Conservation (phyloP, 176 grass and related monocot genomes). For the Bolboschoenus planiculmis region DNA sequence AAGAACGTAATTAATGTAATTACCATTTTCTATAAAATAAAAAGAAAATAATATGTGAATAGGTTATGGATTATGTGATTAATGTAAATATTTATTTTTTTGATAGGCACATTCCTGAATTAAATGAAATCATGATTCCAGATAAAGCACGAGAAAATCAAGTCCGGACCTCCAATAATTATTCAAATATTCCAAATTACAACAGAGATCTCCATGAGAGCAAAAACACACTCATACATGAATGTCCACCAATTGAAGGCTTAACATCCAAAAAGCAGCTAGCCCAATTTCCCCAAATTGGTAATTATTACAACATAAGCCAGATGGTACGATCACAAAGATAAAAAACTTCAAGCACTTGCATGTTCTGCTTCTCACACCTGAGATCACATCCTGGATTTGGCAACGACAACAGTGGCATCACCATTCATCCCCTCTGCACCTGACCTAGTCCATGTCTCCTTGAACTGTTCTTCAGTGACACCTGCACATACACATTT, state of each 20-base stretch:
- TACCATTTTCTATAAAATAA: not conserved
- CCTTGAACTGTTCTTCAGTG: constrained; percentile 86
- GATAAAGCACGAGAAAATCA: not conserved
- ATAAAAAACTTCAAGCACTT: not conserved
- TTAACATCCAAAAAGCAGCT: constrained; percentile 22
- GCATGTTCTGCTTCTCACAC: not conserved
- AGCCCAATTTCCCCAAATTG: constrained; percentile 22
- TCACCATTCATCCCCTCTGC: constrained; percentile 20
- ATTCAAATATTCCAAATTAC: constrained; percentile 4
- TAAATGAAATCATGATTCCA: not conserved
- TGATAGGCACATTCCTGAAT: not conserved
- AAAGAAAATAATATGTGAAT: not conserved
- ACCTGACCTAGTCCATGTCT: constrained; percentile 36
- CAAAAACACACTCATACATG: not conserved
- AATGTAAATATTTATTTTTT: not conserved
- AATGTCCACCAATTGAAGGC: not conserved
- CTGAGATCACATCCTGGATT: constrained; percentile 61
- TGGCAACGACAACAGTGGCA: constrained; percentile 29
- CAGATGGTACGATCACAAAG: not conserved
- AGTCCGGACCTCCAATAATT: not conserved
- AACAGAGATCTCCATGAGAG: constrained; percentile 1
- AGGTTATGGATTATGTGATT: not conserved
- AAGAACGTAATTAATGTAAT: not conserved
- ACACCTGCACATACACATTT: constrained; percentile 38
- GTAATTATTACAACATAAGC: constrained; percentile 3